phyloP scores from a whole-genome alignment of 2,329 filamentous ascomycete species.

The Xenosphaeropsis pyriputrescens region DNA sequence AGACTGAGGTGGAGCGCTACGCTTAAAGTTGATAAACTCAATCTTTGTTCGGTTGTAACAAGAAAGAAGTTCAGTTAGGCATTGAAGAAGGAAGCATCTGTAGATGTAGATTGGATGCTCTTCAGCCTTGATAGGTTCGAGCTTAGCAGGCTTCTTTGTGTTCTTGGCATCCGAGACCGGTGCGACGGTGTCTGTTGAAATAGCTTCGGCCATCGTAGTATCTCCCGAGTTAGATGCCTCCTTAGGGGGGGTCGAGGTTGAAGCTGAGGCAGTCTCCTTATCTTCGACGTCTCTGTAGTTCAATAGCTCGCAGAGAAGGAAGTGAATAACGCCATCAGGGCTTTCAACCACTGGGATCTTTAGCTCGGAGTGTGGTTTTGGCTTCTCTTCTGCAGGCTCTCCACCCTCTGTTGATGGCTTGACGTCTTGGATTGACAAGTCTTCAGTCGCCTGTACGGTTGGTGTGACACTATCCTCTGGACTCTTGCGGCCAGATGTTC shows the following conservation, averaged over 20 bases:
- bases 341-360: conserved; percentile 82
- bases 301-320: conserved; percentile 80
- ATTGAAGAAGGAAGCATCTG: conserved; percentile 86
- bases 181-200: conserved; percentile 19
- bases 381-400: conserved; percentile 49
- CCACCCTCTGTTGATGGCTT: conserved; percentile 43
- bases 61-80: conserved; percentile 75
- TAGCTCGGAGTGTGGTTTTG: conserved; percentile 48
- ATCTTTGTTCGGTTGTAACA: conserved; percentile 93
- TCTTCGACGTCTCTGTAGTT: conserved; percentile 90
- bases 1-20: conserved; percentile 70
- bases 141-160: conserved; percentile 50
- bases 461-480: conserved; percentile 16
- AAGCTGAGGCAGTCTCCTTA: conserved; percentile 39
- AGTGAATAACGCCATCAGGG: conserved; percentile 89
- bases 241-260: conserved; percentile 6
- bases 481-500: conserved; percentile 4
- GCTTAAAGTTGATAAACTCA: conserved; percentile 98
- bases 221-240: conserved; percentile 8
- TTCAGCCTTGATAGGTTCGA: conserved; percentile 65
- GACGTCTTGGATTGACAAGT: conserved; percentile 27
- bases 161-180: conserved; percentile 8
- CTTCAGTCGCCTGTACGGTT: conserved; percentile 19
- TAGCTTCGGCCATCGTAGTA: conserved; percentile 8
- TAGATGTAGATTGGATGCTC: conserved; percentile 96